Evolutionary conservation across 2,329 filamentous ascomycete species (phyloP), one percentile per base, ranked within the genome.

Genomic region (Nannizzia gypsea): DNA sequence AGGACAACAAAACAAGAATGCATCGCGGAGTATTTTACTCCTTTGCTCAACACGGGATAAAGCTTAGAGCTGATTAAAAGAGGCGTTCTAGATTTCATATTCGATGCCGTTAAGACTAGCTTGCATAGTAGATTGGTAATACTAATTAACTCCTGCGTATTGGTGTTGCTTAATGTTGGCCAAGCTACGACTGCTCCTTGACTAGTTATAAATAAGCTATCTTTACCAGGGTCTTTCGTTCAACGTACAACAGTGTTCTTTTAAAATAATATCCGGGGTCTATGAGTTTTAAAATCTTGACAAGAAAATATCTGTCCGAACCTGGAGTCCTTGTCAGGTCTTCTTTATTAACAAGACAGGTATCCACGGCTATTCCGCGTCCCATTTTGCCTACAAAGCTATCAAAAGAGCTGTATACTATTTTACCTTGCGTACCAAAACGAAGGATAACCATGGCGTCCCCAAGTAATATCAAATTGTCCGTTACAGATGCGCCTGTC

Each of bases 401-500:
- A 34, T n/a, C 48, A 26, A 31, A 34, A 20, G 2, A n/a, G 1
- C 26, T 17, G 6, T 17, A 9, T 5, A 20, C 26, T 5, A 17
- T 6, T 11, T 15, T 13, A 26, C 44, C 44, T 4, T 2, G 3
- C 22, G 22, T 26, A 28, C 44, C 11, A 24, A 48, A 2, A 6
- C 31, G 48, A 13, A 42, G 40, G 46, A 48, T 31, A 63, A 70
- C 59, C n/a, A 81, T 80, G 78, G 78, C 79, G 2, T 78, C 78
- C 5, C 73, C 77, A 59, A 75, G 70, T 11, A 72, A 70, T 13
- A 69, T 82, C 31, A 70, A 79, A 28, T 69, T 84, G 9, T 70
- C 74, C 0, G 68, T 73, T 2, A 65, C 66, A 9, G 72, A 79
- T 59, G 63, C 73, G 11, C 79, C 80, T 0, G 71, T 78, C 20